A percentile compares a stretch with the other conserved stretches of the same genome.
Evolutionary conservation across 2,329 filamentous ascomycete species (phyloP).

Genomic region (Chrysoporthe deuterocubensis): DNA sequence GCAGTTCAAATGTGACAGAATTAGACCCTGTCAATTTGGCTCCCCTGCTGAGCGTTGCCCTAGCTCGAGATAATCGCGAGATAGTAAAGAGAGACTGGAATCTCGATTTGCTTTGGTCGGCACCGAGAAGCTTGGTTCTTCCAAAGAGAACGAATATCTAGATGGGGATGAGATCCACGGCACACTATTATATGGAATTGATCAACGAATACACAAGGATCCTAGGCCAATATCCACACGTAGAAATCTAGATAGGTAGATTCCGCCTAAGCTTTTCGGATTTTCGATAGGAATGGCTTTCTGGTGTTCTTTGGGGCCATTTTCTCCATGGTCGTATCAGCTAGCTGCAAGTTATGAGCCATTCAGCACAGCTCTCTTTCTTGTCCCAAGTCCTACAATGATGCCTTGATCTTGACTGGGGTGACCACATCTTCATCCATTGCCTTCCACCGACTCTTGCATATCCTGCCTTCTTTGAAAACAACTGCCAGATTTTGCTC

Average conservation of each 20-base stretch:
- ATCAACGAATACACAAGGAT: neutral
- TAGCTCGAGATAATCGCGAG: neutral
- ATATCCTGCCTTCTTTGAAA: conserved; percentile 56
- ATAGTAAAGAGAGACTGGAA: neutral
- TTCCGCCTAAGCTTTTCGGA: neutral
- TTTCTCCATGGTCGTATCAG: neutral
- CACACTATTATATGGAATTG: neutral
- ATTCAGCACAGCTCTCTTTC: neutral
- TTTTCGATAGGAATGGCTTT: neutral
- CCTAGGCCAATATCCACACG: neutral
- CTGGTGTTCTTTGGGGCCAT: neutral
- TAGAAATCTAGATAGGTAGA: neutral
- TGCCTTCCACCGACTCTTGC: conserved; percentile 32
- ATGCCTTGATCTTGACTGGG: conserved; percentile 20
- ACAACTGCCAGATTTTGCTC: conserved; percentile 51
- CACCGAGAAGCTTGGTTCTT: neutral
- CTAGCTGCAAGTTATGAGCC: neutral
- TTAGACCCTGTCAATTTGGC: conserved; percentile 15
- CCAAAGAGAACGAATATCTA: neutral
- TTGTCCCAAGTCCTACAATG: conserved; percentile 2
- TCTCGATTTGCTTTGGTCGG: neutral
- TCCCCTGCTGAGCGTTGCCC: neutral
- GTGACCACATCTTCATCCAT: conserved; percentile 21
- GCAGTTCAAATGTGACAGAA: conserved; percentile 27
- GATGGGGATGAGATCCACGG: neutral